Conservation (phyloP, 2,329 filamentous ascomycete genomes). For the Alternaria sp. region DNA sequence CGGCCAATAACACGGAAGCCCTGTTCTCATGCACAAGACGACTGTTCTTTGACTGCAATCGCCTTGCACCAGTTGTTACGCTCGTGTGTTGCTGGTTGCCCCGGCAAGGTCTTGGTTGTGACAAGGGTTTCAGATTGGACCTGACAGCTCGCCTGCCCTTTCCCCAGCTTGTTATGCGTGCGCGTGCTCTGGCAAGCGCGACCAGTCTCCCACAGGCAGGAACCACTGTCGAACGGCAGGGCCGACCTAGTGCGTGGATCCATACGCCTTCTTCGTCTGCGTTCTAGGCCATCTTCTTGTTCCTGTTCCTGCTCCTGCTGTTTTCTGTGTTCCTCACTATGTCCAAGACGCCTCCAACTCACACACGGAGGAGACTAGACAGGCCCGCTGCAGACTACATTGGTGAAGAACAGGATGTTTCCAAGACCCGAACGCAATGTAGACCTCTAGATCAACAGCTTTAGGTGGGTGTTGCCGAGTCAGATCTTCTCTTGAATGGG, state of each 20-base stretch:
- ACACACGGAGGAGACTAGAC: neutral
- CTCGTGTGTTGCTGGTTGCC: neutral
- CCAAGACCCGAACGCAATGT: neutral
- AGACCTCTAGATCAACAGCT: neutral
- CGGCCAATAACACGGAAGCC: neutral
- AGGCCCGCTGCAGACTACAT: neutral
- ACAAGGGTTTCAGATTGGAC: slow-evolving; percentile 14
- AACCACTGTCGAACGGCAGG: neutral
- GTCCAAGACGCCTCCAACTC: neutral
- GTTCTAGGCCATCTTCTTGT: neutral
- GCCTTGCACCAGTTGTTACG: neutral
- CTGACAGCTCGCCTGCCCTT: slow-evolving; percentile 11
- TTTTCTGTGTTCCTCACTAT: neutral
- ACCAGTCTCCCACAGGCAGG: neutral
- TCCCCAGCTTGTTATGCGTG: slow-evolving; percentile 1
- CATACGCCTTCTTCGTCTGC: neutral
- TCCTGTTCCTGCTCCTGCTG: neutral
- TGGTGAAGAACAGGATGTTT: neutral
- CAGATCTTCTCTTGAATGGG: neutral
- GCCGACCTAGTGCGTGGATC: neutral
- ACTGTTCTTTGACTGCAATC: neutral
- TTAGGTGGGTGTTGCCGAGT: neutral
- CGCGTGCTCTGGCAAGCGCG: slow-evolving; percentile 1
- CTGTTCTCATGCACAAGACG: neutral
- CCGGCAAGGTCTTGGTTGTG: neutral